Evolutionary conservation across 2,329 filamentous ascomycete species (phyloP).

Genomic region (Coniochaeta sp.): DNA sequence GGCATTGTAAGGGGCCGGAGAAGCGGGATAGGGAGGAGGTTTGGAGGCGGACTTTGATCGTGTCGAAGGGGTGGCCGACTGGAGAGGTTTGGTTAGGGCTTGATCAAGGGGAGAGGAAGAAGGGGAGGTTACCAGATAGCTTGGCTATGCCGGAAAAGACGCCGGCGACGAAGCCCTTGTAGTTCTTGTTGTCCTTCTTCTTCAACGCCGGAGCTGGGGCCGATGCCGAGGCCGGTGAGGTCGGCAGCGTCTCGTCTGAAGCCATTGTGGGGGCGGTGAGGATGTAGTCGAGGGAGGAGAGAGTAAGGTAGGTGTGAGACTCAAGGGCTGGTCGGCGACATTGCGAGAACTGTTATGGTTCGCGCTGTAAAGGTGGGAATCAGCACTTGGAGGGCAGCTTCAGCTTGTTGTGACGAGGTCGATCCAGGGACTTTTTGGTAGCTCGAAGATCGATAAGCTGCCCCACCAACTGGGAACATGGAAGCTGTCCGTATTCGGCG

Average conservation of each 20-base stretch:
- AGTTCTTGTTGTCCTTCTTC: slow-evolving; percentile 44
- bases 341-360: neutral
- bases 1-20: slow-evolving; percentile 76
- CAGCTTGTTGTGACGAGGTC: too few relatives aligned
- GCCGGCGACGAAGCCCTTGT: slow-evolving; percentile 96
- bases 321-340: neutral
- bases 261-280: neutral
- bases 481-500: neutral
- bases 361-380: neutral
- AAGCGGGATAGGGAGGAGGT: slow-evolving; percentile 75
- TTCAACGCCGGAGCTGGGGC: slow-evolving; percentile 10
- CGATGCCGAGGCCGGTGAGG: slow-evolving; percentile 3
- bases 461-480: neutral
- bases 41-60: slow-evolving; percentile 91
- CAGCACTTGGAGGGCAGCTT: neutral
- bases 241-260: slow-evolving; percentile 3
- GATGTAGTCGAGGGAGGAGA: neutral
- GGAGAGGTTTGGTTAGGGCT: slow-evolving; percentile 2
- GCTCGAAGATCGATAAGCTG: neutral
- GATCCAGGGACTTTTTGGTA: neutral
- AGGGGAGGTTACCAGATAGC: slow-evolving; percentile 49
- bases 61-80: slow-evolving; percentile 80
- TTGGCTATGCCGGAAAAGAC: slow-evolving; percentile 93
- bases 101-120: neutral
- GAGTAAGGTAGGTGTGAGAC: neutral